Evolutionary conservation across 441 rosid genomes (phyloP).

Genomic region (Euphorbia corollata): DNA sequence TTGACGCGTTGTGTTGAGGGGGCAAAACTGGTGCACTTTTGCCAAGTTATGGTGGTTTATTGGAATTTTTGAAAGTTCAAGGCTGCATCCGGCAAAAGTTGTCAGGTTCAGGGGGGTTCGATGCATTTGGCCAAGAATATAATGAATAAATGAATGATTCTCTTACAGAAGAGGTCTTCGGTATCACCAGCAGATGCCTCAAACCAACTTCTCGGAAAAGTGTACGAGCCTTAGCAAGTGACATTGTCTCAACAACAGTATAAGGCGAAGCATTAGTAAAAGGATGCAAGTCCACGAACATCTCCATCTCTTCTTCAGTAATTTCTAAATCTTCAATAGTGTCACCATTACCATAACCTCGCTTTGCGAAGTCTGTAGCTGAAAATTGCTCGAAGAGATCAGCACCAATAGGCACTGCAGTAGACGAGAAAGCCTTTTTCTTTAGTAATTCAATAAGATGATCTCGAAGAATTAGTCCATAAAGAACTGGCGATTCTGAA

Average conservation of each 20-base stretch:
- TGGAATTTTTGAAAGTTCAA: too few species aligned
- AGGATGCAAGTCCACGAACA: conserved; percentile 76
- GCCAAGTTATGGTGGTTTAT: too few species aligned
- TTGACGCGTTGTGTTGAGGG: too few species aligned
- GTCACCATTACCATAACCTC: conserved; percentile 40
- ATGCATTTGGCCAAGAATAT: too few species aligned
- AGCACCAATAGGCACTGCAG: conserved; percentile 30
- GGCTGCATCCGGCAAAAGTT: too few species aligned
- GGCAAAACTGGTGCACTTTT: too few species aligned
- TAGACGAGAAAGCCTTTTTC: conserved; percentile 47
- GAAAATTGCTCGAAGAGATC: conserved; percentile 37
- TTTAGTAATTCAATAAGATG: conserved; percentile 65
- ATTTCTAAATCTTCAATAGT: conserved; percentile 55
- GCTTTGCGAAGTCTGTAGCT: conserved; percentile 67
- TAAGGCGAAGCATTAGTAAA: conserved; percentile 81
- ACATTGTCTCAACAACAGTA: conserved; percentile 86
- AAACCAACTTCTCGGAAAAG: conserved; percentile 76
- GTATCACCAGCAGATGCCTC: conserved; percentile 76
- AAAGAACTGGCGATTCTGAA: conserved; percentile 38
- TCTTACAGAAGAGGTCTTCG: conserved; percentile 58
- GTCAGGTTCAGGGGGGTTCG: too few species aligned
- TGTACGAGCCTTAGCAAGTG: conserved; percentile 65
- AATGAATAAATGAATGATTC: conserved; percentile 7
- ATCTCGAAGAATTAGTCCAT: conserved; percentile 67
- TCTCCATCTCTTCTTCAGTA: conserved; percentile 65